Base-by-base conservation (phyloP, 2,329 filamentous ascomycete species). In the Beauveria medogensis region DNA sequence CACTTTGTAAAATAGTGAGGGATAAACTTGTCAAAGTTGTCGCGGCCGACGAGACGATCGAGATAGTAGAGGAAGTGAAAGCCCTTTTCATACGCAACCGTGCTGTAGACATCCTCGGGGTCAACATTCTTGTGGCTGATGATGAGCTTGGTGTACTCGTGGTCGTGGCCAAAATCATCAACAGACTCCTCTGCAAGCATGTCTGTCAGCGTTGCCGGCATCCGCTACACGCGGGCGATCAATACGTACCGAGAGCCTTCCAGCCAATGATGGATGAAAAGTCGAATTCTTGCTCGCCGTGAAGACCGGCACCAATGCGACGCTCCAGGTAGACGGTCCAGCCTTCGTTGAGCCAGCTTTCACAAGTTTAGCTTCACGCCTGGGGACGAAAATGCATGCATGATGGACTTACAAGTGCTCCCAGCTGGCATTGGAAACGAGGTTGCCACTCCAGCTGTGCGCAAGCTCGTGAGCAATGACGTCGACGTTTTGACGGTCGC, bases 281-380 rank as follows among this genome's bases (percentile, higher is more conserved):
- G 75, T 97, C 90, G 64, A 94, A 90, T 71, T 95, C 87, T 5
- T 89, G 77, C 65, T 93, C 89, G 52, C 92, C 92, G 67, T 97
- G 92, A 50, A 96, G 80, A 22, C 80, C 83, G 16, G 86, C 88
- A 65, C 87, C 82, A 62, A 95, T 91, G 54, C 94, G 84, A 57
- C 94, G 88, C 76, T 99, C 94, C 5, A 97, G 82, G 69, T 99
- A 99, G 22, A 88, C 89, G 0, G 94, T 97, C 94, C 93, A 97
- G 37, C 93, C 93, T 69, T 88, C 85, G 62, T 88, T 88, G 60
- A 88, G 70, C 85, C 85, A 88, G 72, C 82, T 85, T 55, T 10
- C 22, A 30, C 0, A 16, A 14, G 22, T 66, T 66, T 22, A 65
- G 57, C 46, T 5, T 16, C 26, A 9, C 28, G 14, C 4, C 14